Evolutionary conservation across 768 basidiomycete species (phyloP), one percentile per base, ranked within the genome.

Genomic region (Suillus subluteus): DNA sequence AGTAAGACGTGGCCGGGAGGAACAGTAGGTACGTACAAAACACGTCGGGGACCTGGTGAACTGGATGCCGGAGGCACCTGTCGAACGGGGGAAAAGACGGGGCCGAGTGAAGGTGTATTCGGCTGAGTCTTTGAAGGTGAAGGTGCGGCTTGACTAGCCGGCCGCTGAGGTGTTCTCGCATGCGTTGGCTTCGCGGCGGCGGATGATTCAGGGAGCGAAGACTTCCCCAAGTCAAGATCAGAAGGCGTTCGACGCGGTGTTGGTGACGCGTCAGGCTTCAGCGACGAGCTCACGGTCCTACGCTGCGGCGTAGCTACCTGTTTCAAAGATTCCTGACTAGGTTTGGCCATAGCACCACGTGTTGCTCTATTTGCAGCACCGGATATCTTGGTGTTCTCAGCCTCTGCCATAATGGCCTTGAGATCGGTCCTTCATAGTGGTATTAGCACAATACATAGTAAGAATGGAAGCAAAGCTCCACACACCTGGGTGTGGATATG

Each of bases 381-480:
- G 59, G 30, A 18, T 59, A 58, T 30, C 58, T 52, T 68, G 13
- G 70, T 41, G 18, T 72, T 78, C 58, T 83, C 87, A 1, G 90
- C 85, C 76, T 96, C 96, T 0, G 91, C 92, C 86, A 98, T 94
- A 65, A 98, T 87, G 18, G 86, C 79, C 71, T 91, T 91, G 86
- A 98, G 90, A 73, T 55, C 54, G 18, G 54, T 55, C 54, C 92
- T 95, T 67, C 11, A 67, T 30, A 50, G 0, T n/a, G 63, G n/a
- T 46, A 65, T 70, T 43, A 68, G 63, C 65, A 70, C 18, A 59
- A 66, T 46, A 32, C 18, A 35, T 32, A 32, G 8, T 18, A 18
- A 54, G 16, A 54, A 54, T 18, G 8, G 9, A 55, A 55, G 18
- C 2, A 30, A 55, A 41, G 11, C 43, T 52, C 37, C 16, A 78